A percentile compares a stretch with the other conserved stretches of the same genome.
These are phyloP conservation scores for Thalia dealbata DNA, from an alignment of 176 grass and related monocot species.

Conservation along the genomic window DNA sequence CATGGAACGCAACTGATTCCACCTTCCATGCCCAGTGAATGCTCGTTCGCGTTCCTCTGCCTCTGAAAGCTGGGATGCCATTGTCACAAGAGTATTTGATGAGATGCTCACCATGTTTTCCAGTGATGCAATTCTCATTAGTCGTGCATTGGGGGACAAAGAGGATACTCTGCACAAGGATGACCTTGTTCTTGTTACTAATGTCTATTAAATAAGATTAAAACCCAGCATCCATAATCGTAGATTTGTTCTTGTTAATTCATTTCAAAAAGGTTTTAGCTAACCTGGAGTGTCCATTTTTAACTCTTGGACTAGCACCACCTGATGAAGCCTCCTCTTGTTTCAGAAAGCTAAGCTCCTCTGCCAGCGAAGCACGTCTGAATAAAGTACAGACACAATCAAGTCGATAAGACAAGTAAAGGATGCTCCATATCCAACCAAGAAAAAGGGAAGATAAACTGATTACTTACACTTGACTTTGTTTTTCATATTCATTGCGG, in stretches of 20 bases:
- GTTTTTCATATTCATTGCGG: constrained; percentile 92
- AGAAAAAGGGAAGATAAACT: constrained; percentile 6
- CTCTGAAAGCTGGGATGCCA: constrained; percentile 97
- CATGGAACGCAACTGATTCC: constrained; percentile 94
- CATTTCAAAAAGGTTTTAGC: background rate
- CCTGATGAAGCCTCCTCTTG: constrained; percentile 49
- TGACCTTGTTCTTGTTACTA: background rate
- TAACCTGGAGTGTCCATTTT: constrained; percentile 89
- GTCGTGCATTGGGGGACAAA: constrained; percentile 81
- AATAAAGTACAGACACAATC: constrained; percentile 10
- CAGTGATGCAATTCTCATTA: constrained; percentile 80
- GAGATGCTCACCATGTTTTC: constrained; percentile 99
- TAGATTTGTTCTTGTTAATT: background rate
- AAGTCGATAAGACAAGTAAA: background rate
- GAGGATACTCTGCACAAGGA: constrained; percentile 54
- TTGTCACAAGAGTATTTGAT: constrained; percentile 85
- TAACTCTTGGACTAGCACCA: constrained; percentile 58
- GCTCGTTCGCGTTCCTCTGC: constrained; percentile 96
- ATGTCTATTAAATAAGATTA: constrained; percentile 7
- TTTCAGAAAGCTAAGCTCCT: constrained; percentile 86
- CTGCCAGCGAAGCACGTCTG: constrained; percentile 80
- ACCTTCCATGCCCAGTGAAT: constrained; percentile 74
- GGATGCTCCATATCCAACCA: background rate
- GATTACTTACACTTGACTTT: constrained; percentile 86
- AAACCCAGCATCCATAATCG: background rate